Percentiles rank a stretch among this genome's conserved stretches.
Conservation (phyloP, 805 yeast genomes). For the Blastobotrys parvus region DNA sequence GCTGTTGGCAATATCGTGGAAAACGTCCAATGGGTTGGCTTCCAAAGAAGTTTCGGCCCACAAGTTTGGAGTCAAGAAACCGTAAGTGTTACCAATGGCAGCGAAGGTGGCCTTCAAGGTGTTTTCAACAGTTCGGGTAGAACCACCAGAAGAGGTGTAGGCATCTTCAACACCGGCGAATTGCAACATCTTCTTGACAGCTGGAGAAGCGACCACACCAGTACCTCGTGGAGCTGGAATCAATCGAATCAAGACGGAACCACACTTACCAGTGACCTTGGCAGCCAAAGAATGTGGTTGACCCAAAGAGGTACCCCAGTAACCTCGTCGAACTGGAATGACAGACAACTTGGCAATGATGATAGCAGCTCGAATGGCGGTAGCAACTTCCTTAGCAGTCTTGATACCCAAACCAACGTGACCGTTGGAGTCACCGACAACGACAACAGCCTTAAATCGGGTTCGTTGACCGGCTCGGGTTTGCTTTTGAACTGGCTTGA, state of each 20-base stretch:
- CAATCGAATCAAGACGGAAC: slow-evolving; percentile 96
- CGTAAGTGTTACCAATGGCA: slow-evolving; percentile 99
- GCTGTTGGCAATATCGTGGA: slow-evolving; percentile 34
- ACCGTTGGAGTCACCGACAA: slow-evolving; percentile 99
- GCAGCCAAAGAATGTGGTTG: slow-evolving; percentile 97
- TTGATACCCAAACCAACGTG: slow-evolving; percentile 99
- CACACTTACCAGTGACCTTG: slow-evolving; percentile 99
- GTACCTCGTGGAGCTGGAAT: slow-evolving; percentile 99
- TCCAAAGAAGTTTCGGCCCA: slow-evolving; percentile 83
- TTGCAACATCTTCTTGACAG: slow-evolving; percentile 97
- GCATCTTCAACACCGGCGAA: slow-evolving; percentile 99
- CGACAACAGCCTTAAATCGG: slow-evolving; percentile 99
- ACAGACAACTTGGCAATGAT: slow-evolving; percentile 97
- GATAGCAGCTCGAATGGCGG: slow-evolving; percentile 99
- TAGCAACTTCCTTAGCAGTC: slow-evolving; percentile 99
- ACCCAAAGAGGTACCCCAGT: slow-evolving; percentile 99
- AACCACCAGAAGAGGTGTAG: slow-evolving; percentile 97
- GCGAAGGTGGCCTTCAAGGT: slow-evolving; percentile 99
- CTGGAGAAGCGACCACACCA: slow-evolving; percentile 99
- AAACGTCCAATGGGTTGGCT: slow-evolving; percentile 91
- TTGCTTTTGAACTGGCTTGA: slow-evolving; percentile 99
- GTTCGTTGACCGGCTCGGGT: slow-evolving; percentile 99
- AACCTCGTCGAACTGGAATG: slow-evolving; percentile 99
- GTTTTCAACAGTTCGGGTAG: slow-evolving; percentile 99
- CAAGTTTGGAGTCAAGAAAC: slow-evolving; percentile 99